These are phyloP conservation scores for Fraxinus sp. DNA, from an alignment of 305 asterid species.

Conservation along the genomic window DNA sequence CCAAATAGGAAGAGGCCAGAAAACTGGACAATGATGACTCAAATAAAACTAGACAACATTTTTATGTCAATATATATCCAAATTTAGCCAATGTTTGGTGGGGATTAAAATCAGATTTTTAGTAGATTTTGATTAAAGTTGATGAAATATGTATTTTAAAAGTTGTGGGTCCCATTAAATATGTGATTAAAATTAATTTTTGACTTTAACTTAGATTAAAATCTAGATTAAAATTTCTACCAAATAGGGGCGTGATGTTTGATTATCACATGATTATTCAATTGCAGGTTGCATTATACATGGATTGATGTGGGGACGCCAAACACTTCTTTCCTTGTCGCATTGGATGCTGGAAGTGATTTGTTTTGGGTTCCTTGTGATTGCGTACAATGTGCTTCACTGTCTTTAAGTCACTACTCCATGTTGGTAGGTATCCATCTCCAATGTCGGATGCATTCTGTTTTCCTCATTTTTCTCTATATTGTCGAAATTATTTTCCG, in stretches of 20 bases:
- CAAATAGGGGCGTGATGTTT: not conserved
- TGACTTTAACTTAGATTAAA: too few relatives aligned
- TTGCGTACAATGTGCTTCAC: conserved; percentile 70
- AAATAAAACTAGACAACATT: not conserved
- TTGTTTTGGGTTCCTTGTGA: conserved; percentile 84
- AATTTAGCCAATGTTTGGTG: not conserved
- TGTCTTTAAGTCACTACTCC: conserved; percentile 58
- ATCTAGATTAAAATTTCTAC: too few relatives aligned
- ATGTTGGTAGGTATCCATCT: conserved; percentile 56
- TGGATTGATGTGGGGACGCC: conserved; percentile 88
- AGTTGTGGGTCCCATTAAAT: too few relatives aligned
- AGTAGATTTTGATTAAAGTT: too few relatives aligned
- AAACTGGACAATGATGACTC: not conserved
- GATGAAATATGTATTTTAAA: too few relatives aligned
- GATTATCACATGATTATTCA: conserved; percentile 12
- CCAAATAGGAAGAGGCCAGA: not conserved
- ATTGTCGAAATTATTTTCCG: conserved; percentile 11
- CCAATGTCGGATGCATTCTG: conserved; percentile 6
- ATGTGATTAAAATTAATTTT: too few relatives aligned
- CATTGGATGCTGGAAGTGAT: conserved; percentile 83
- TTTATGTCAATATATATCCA: not conserved
- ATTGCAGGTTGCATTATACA: conserved; percentile 73
- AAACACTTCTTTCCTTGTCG: conserved; percentile 73
- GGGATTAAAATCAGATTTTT: too few relatives aligned
- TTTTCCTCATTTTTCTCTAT: not conserved